Evolutionary conservation across 768 basidiomycete genomes (phyloP), one percentile per base, ranked within the genome.

Genomic region (Russula olivacea): DNA sequence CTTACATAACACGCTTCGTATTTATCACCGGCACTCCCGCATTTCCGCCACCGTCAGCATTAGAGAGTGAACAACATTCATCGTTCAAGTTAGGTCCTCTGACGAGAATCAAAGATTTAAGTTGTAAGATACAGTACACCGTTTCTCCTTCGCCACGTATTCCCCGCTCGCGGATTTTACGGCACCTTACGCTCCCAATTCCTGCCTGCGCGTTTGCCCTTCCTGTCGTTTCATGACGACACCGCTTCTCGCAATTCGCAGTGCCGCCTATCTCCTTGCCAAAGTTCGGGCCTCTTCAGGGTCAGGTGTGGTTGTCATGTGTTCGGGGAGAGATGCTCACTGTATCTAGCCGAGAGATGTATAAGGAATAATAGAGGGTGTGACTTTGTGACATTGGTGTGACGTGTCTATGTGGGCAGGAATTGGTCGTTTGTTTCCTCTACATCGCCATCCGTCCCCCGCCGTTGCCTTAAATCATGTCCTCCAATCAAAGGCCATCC

Each of bases 401-500:
- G 61, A 61, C 54, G 5, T 14, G 21, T n/a, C 12, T 34, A 51
- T 51, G 55, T 28, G 55, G n/a, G 23, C 45, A 21, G 45, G n/a
- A 47, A 47, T 21, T 4, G 19, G 19, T 32, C 56, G 58, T 60
- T 53, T 55, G 69, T 63, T 70, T 69, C 63, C 70, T 28, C 28
- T 32, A 32, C 32, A 32, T 68, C 69, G 64, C 65, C 70, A 65
- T 65, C 69, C 63, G 56, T 65, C 54, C 53, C 60, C 21, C 23
- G 43, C n/a, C 43, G n/a, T 43, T 41, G 55, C 63, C 41, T 70
- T 75, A 57, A 57, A 77, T 74, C 71, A 89, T 87, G 86, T 84
- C 77, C 76, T 77, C 80, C 68, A 79, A 77, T 71, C 79, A 79
- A 71, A 83, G 87, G 61, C 90, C 91, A 25, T 77, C 79, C 68